A percentile compares a stretch with the other conserved stretches of the same genome.
phyloP scores from a whole-genome alignment of 345 rosid genomes.

The Brassica rapa region DNA sequence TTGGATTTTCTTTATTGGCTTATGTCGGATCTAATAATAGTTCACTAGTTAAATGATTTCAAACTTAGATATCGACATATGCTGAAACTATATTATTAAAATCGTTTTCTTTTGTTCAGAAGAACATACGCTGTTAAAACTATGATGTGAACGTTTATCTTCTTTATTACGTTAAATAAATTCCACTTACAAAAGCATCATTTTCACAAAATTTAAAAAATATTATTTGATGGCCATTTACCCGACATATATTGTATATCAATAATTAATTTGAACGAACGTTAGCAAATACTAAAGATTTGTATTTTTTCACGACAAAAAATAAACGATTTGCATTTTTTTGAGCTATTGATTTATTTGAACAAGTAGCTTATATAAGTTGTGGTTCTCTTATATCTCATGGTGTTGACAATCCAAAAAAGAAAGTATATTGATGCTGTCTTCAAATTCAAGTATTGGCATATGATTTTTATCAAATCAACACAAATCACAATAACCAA shows the following conservation, averaged over 20 bases:
- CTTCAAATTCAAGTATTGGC: background rate
- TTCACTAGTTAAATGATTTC: constrained; percentile 6
- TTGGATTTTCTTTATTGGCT: constrained; percentile 22
- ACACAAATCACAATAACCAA: background rate
- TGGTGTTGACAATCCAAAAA: background rate
- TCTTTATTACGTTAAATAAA: constrained; percentile 8
- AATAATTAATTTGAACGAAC: constrained; percentile 4
- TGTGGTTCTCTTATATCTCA: background rate
- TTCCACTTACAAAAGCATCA: background rate
- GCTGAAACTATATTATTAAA: background rate
- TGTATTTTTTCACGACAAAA: background rate
- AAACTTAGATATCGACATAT: constrained; percentile 19
- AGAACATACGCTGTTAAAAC: background rate
- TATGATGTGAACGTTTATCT: background rate
- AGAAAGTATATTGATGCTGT: background rate
- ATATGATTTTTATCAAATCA: background rate
- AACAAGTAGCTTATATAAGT: background rate
- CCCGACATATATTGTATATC: background rate
- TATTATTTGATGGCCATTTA: background rate
- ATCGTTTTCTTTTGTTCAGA: background rate
- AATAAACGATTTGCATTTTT: background rate
- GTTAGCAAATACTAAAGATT: background rate
- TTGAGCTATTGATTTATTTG: background rate
- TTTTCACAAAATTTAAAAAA: constrained; percentile 1
- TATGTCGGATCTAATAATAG: constrained; percentile 30